Conservation (phyloP, 306 rosid species). For the Glycine latifolia region DNA sequence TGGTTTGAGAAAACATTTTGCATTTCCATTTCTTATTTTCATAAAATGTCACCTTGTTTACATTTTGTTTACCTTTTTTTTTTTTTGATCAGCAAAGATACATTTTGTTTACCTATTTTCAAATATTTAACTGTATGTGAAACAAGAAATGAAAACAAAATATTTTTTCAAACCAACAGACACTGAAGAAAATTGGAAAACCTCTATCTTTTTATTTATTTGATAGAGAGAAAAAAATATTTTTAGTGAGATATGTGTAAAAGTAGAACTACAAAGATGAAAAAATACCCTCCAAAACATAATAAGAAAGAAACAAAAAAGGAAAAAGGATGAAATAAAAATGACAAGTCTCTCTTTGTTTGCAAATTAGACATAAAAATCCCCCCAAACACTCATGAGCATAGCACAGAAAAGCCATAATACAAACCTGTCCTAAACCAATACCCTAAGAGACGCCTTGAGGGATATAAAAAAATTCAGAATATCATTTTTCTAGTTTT, state of each 20-base stretch:
- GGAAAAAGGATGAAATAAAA: conserved; percentile 13
- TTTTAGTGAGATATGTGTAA: no score
- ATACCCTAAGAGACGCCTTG: conserved; percentile 2
- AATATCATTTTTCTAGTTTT: not conserved
- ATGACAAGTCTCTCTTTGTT: conserved; percentile 3
- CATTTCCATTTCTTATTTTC: not conserved
- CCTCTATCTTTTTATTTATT: no score
- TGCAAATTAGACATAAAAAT: conserved; percentile 15
- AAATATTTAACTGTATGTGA: not conserved
- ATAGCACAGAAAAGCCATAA: not conserved
- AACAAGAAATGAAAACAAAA: not conserved
- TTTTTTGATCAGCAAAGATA: no score
- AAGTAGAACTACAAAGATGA: no score
- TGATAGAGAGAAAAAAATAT: no score
- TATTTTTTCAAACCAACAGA: no score
- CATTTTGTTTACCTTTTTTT: no score
- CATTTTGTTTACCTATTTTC: no score
- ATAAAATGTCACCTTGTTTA: no score
- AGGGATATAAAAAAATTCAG: conserved; percentile 32
- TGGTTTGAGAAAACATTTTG: not conserved
- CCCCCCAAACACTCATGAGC: not conserved
- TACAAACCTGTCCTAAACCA: not conserved
- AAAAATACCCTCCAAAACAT: not conserved
- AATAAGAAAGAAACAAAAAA: conserved; percentile 12
- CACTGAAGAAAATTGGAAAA: no score